Conservation (phyloP, 257 asterid species). For the Ballota nigra region DNA sequence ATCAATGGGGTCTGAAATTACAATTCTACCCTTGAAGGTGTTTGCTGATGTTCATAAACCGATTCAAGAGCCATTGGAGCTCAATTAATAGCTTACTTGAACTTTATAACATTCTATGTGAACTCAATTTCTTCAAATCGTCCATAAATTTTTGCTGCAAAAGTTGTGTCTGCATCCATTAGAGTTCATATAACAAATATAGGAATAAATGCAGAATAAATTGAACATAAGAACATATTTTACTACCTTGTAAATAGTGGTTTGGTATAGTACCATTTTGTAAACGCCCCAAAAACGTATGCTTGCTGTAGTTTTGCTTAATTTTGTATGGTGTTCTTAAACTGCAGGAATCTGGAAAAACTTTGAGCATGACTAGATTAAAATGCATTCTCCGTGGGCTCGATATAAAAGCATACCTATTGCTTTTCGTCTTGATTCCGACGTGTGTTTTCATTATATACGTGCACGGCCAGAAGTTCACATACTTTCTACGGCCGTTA, state of each 20-base stretch:
- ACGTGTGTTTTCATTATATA: conserved; percentile 43
- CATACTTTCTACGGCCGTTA: conserved; percentile 76
- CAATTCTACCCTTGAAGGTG: neutral
- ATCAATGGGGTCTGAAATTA: neutral
- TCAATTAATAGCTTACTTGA: too few relatives aligned
- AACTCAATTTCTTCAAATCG: neutral
- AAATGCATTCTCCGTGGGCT: conserved; percentile 63
- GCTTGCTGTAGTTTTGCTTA: conserved; percentile 1
- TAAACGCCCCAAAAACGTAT: neutral
- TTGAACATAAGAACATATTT: too few relatives aligned
- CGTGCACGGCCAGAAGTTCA: conserved; percentile 77
- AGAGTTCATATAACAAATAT: neutral
- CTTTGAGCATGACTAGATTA: conserved; percentile 51
- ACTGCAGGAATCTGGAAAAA: conserved; percentile 48
- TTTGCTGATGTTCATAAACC: neutral
- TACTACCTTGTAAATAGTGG: too few relatives aligned
- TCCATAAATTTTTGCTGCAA: neutral
- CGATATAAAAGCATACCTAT: conserved; percentile 56
- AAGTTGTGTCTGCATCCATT: neutral
- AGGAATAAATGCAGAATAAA: too few relatives aligned
- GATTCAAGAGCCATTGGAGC: too few relatives aligned
- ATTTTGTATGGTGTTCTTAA: conserved; percentile 6
- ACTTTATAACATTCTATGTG: neutral
- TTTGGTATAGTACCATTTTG: too few relatives aligned
- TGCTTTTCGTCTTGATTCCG: conserved; percentile 58